These are phyloP conservation scores for Rosa chinensis DNA, from an alignment of 306 rosid species.

Conservation along the genomic window DNA sequence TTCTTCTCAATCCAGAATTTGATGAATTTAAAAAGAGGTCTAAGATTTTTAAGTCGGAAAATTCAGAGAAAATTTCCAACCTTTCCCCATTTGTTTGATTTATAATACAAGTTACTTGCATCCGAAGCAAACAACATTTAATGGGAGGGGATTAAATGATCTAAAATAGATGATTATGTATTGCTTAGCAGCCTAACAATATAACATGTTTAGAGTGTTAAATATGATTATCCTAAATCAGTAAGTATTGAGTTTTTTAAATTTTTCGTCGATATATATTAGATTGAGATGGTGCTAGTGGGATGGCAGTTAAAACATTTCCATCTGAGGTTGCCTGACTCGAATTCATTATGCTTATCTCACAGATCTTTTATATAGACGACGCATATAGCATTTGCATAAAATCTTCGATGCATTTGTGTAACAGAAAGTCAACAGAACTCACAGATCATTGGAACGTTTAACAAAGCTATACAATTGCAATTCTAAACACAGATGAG, in stretches of 20 bases:
- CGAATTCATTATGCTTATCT: not conserved
- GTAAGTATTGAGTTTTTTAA: not conserved
- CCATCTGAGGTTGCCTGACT: constrained; percentile 29
- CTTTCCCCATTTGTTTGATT: constrained; percentile 7
- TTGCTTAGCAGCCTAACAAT: not conserved
- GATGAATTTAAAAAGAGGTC: constrained; percentile 18
- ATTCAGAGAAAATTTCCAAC: constrained; percentile 29
- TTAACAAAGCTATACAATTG: not conserved
- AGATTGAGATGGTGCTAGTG: not conserved
- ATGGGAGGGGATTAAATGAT: not conserved
- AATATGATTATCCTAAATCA: not conserved
- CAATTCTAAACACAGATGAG: not conserved
- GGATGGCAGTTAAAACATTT: not conserved
- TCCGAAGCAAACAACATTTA: constrained; percentile 33
- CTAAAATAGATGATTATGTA: not conserved
- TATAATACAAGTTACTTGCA: constrained; percentile 30
- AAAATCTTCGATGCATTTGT: not conserved
- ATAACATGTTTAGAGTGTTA: not conserved
- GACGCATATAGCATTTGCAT: not conserved
- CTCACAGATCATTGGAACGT: not conserved
- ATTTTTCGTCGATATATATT: not conserved
- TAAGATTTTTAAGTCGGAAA: constrained; percentile 25
- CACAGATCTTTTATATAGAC: not conserved
- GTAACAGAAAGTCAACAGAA: not conserved
- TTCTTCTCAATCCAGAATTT: constrained; percentile 36